Evolutionary conservation across 1,284 basidiomycete species (phyloP).

Genomic region (Melampsora larici-populina): DNA sequence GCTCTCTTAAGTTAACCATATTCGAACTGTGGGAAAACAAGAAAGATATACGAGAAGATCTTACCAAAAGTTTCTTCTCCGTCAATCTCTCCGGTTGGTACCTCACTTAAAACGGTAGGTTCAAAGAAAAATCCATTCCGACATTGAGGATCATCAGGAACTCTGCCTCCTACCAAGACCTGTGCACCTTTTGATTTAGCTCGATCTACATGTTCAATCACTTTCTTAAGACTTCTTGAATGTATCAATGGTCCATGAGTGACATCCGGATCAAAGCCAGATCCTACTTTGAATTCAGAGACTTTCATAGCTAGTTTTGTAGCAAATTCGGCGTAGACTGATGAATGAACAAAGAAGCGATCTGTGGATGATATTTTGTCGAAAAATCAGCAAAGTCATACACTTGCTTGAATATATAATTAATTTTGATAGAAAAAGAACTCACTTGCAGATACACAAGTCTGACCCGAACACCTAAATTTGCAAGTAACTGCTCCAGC

Average conservation of each 20-base stretch:
- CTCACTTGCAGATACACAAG: conserved; percentile 61
- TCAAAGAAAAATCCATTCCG: conserved; percentile 67
- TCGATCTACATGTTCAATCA: conserved; percentile 78
- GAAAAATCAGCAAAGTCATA: too few species aligned
- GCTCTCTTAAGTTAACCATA: conserved; percentile 44
- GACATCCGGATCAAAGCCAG: conserved; percentile 66
- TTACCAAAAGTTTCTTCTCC: conserved; percentile 80
- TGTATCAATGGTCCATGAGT: conserved; percentile 96
- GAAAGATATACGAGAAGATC: background rate
- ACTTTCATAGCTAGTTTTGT: conserved; percentile 77
- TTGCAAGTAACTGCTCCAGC: conserved; percentile 80
- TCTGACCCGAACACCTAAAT: conserved; percentile 88
- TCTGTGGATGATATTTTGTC: conserved; percentile 16
- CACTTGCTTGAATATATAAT: too few species aligned
- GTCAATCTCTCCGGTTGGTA: conserved; percentile 63
- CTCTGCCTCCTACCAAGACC: conserved; percentile 79
- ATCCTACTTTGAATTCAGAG: conserved; percentile 82
- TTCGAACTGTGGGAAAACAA: conserved; percentile 42
- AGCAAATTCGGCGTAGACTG: conserved; percentile 79
- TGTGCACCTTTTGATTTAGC: conserved; percentile 78
- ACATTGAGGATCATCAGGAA: conserved; percentile 56
- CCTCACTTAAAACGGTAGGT: conserved; percentile 84
- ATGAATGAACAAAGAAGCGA: conserved; percentile 55
- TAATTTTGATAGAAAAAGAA: too few species aligned
- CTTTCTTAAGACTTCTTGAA: conserved; percentile 78